phyloP scores from a whole-genome alignment of 768 basidiomycete genomes.

The Suillus brevipes region DNA sequence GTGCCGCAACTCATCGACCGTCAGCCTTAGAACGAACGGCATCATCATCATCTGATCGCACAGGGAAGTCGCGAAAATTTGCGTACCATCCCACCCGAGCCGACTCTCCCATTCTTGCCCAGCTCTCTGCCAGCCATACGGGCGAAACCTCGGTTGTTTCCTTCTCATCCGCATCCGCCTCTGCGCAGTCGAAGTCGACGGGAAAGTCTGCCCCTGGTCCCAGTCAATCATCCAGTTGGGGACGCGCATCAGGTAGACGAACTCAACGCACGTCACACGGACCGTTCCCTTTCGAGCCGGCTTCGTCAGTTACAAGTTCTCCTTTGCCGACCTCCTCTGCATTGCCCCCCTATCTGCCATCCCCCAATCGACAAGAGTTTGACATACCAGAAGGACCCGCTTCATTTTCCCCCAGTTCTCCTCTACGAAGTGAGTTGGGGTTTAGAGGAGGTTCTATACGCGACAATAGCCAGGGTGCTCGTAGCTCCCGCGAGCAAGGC shows the following conservation, averaged over 20 bases:
- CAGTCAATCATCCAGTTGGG: slow-evolving; percentile 55
- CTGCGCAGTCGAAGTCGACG: slow-evolving; percentile 43
- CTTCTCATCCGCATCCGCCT: slow-evolving; percentile 27
- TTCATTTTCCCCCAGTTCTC: slow-evolving; percentile 16
- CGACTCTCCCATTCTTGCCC: slow-evolving; percentile 23
- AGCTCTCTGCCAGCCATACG: slow-evolving; percentile 38
- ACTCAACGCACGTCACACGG: slow-evolving; percentile 49
- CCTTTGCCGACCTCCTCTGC: slow-evolving; percentile 24
- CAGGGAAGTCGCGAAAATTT: slow-evolving; percentile 13
- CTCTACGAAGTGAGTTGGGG: slow-evolving; percentile 34
- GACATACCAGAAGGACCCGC: slow-evolving; percentile 12
- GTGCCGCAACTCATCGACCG: slow-evolving; percentile 16
- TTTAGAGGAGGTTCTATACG: slow-evolving; percentile 28
- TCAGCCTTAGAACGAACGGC: slow-evolving; percentile 24
- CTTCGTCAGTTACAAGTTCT: slow-evolving; percentile 51
- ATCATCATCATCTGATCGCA: slow-evolving; percentile 29
- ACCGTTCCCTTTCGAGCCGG: slow-evolving; percentile 67
- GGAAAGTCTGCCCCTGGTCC: slow-evolving; percentile 27
- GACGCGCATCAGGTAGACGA: slow-evolving; percentile 51
- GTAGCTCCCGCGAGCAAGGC: slow-evolving; percentile 18
- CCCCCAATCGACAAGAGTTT: slow-evolving; percentile 10
- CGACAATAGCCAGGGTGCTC: slow-evolving; percentile 27
- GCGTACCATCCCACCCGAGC: slow-evolving; percentile 14
- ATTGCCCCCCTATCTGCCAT: slow-evolving; percentile 17
- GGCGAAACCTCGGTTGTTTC: slow-evolving; percentile 35